These are phyloP conservation scores for Haematococcus sp. DNA, from an alignment of 139 green algal genomes.

Conservation along the genomic window DNA sequence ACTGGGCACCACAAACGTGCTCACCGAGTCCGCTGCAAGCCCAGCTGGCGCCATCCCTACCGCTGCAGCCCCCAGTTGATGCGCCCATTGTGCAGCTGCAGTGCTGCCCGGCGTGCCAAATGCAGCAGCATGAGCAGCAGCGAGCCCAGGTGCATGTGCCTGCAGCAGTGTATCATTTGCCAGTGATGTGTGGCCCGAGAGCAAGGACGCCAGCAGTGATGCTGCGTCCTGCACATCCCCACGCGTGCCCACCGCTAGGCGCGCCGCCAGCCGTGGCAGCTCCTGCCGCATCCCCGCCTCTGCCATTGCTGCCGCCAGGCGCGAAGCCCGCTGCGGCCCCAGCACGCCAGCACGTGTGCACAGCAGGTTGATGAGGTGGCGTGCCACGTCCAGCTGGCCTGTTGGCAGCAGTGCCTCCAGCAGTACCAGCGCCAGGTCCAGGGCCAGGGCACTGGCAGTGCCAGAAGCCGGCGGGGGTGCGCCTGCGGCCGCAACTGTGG, in stretches of 20 bases:
- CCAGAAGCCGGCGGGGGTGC: not conserved
- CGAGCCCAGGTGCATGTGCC: not conserved
- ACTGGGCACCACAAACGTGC: too few species aligned
- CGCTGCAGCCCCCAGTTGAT: too few species aligned
- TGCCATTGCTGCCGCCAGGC: not conserved
- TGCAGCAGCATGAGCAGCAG: not conserved
- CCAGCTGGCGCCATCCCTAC: too few species aligned
- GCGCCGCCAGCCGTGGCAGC: slow-evolving; percentile 2
- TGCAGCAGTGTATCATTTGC: slow-evolving; percentile 3
- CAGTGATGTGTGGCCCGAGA: slow-evolving; percentile 23
- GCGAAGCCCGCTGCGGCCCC: not conserved
- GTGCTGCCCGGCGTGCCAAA: too few species aligned
- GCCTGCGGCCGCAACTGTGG: slow-evolving; percentile 2
- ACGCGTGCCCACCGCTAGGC: not conserved
- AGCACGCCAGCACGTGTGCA: not conserved
- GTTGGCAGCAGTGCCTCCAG: slow-evolving; percentile 5
- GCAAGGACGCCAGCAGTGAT: slow-evolving; percentile 18
- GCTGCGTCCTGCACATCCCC: not conserved
- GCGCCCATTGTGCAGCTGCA: too few species aligned
- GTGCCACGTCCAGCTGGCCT: slow-evolving; percentile 15
- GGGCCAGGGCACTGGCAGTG: not conserved
- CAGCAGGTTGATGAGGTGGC: slow-evolving; percentile 18
- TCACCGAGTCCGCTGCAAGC: too few species aligned
- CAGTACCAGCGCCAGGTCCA: slow-evolving; percentile 26
- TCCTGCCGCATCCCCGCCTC: slow-evolving; percentile 4